Evolutionary conservation across 2,329 filamentous ascomycete genomes (phyloP).

Genomic region (Aspergillus glaucus): DNA sequence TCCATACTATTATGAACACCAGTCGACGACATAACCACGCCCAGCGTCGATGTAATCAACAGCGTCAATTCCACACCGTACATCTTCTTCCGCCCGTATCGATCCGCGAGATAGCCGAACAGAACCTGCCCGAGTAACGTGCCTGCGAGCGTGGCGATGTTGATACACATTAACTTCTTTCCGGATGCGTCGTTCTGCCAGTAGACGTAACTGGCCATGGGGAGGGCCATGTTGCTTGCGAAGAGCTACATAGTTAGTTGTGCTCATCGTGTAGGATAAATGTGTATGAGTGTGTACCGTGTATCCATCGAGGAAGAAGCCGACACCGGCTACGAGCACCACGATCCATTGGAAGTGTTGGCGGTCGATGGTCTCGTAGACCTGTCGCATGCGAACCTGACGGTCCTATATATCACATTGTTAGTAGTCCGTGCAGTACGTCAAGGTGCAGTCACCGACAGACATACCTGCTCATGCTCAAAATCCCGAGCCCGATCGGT

Average conservation of each 20-base stretch:
- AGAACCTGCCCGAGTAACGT: slow-evolving; percentile 43
- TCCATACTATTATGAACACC: slow-evolving; percentile 40
- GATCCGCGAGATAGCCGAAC: slow-evolving; percentile 45
- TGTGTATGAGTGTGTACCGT: slow-evolving; percentile 20
- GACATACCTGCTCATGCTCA: slow-evolving; percentile 35
- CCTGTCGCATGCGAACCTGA: slow-evolving; percentile 38
- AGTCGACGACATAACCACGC: slow-evolving; percentile 41
- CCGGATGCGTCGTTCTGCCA: slow-evolving; percentile 35
- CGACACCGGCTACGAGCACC: slow-evolving; percentile 43
- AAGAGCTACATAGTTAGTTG: slow-evolving; percentile 32
- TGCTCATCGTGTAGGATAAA: not conserved
- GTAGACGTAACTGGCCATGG: slow-evolving; percentile 45
- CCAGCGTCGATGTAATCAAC: slow-evolving; percentile 42
- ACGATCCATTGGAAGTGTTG: slow-evolving; percentile 39
- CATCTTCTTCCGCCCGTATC: slow-evolving; percentile 45
- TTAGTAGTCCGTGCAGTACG: not conserved
- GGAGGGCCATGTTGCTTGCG: slow-evolving; percentile 46
- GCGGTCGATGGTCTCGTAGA: slow-evolving; percentile 41
- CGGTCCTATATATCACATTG: slow-evolving; percentile 26
- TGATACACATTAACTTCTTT: slow-evolving; percentile 35
- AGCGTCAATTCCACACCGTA: slow-evolving; percentile 47
- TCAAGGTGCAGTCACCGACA: not conserved
- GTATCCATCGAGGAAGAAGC: slow-evolving; percentile 46
- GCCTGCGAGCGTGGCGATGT: slow-evolving; percentile 42
- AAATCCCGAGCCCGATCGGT: slow-evolving; percentile 40